phyloP scores from a whole-genome alignment of 495 filamentous ascomycete species.

The Cetradonia linearis region DNA sequence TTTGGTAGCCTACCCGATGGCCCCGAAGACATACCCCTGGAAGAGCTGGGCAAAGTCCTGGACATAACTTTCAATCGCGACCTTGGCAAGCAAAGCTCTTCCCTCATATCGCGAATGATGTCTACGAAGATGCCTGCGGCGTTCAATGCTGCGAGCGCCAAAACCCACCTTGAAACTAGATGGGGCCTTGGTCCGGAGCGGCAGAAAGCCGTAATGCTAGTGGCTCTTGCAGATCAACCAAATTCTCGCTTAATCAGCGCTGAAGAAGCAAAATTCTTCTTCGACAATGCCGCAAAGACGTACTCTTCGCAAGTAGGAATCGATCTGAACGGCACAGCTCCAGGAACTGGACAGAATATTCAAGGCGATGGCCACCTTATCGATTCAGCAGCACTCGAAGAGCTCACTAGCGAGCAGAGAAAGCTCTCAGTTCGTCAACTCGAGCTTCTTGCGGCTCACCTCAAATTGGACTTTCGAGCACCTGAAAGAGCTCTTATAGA shows the following conservation, averaged over 20 bases:
- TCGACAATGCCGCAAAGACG: constrained; percentile 9
- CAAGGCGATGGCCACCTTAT: background rate
- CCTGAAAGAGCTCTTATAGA: background rate
- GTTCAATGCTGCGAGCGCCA: background rate
- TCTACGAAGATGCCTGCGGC: constrained; percentile 15
- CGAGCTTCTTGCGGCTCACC: background rate
- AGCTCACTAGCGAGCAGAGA: background rate
- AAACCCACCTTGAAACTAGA: background rate
- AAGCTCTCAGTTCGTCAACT: background rate
- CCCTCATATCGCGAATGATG: constrained; percentile 11
- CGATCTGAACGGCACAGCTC: background rate
- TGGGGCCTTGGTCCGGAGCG: constrained; percentile 16
- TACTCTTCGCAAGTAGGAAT: constrained; percentile 1
- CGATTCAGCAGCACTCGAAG: constrained; percentile 3
- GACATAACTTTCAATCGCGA: background rate
- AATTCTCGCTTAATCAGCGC: background rate
- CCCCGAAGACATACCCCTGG: constrained; percentile 12
- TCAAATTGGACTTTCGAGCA: background rate
- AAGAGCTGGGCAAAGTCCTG: constrained; percentile 6
- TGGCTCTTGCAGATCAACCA: constrained; percentile 3
- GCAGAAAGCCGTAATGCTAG: constrained; percentile 14
- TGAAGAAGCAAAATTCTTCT: constrained; percentile 2
- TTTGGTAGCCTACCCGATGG: constrained; percentile 12
- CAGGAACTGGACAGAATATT: background rate
- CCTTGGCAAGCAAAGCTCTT: constrained; percentile 8